Evolutionary conservation across 192 early-diverging fungal species (phyloP).

Genomic region (Coemansia sp.): DNA sequence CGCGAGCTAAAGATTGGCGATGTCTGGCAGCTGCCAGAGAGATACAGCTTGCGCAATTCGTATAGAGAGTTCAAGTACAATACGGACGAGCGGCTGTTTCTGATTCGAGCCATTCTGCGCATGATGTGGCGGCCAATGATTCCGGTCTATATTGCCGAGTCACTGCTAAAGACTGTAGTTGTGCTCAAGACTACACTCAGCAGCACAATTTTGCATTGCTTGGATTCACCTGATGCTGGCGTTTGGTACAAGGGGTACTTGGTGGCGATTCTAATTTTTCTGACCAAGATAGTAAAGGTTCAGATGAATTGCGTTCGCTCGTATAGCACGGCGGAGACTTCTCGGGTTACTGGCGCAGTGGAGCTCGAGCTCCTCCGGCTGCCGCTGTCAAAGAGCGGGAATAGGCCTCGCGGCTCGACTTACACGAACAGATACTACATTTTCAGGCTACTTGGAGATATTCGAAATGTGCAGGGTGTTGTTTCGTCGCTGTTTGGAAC

Average conservation of each 20-base stretch:
- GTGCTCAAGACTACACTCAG: neutral
- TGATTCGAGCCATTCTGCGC: conserved; percentile 30
- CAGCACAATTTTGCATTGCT: conserved; percentile 11
- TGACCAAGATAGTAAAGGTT: neutral
- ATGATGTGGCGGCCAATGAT: conserved; percentile 43
- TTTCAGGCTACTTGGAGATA: neutral
- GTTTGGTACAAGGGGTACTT: conserved; percentile 25
- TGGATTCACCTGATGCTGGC: conserved; percentile 16
- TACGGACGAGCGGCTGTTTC: conserved; percentile 23
- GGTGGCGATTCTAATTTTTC: neutral
- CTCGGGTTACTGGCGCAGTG: conserved; percentile 8
- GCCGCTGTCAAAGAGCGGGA: conserved; percentile 10
- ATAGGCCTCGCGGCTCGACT: neutral
- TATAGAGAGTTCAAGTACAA: conserved; percentile 31
- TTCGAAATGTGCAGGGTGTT: neutral
- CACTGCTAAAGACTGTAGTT: neutral
- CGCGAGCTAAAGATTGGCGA: conserved; percentile 25
- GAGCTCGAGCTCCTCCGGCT: conserved; percentile 29
- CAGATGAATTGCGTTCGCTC: neutral
- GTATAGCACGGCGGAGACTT: neutral
- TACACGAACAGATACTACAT: neutral
- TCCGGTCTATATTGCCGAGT: conserved; percentile 16
- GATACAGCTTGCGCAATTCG: conserved; percentile 3
- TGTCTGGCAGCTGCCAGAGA: conserved; percentile 19
- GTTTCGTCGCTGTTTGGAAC: neutral